These are phyloP conservation scores for Candida mesenterica DNA, from an alignment of 1,139 yeast species.

Conservation along the genomic window DNA sequence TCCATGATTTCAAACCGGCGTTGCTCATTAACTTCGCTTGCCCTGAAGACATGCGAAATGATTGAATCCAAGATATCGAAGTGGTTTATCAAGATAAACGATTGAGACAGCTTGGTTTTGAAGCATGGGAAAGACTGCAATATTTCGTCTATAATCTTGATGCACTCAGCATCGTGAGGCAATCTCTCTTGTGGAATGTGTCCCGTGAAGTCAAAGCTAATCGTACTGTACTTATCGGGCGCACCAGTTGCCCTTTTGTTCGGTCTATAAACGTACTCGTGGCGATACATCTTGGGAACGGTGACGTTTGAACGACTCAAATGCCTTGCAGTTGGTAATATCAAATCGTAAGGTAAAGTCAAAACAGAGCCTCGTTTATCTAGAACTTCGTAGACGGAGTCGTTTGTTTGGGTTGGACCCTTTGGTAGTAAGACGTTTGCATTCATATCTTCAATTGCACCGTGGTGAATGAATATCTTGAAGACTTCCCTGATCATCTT, in stretches of 20 bases:
- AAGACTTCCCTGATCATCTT: constrained; percentile 57
- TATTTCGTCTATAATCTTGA: constrained; percentile 78
- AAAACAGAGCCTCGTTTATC: constrained; percentile 85
- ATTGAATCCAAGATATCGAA: constrained; percentile 73
- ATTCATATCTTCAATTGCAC: constrained; percentile 73
- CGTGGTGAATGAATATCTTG: constrained; percentile 70
- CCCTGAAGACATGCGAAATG: constrained; percentile 64
- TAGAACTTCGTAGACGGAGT: constrained; percentile 70
- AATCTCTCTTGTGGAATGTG: constrained; percentile 41
- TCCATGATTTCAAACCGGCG: constrained; percentile 68
- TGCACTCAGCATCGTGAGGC: constrained; percentile 80
- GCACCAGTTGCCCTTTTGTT: constrained; percentile 53
- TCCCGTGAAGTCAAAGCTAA: constrained; percentile 80
- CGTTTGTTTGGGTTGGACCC: constrained; percentile 65
- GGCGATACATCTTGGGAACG: constrained; percentile 64
- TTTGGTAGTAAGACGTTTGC: constrained; percentile 67
- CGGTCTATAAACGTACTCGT: constrained; percentile 81
- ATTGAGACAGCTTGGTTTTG: constrained; percentile 41
- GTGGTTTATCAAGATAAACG: constrained; percentile 71
- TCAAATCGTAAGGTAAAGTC: constrained; percentile 84
- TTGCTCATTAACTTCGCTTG: constrained; percentile 61
- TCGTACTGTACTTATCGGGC: constrained; percentile 77
- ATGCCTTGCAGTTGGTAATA: constrained; percentile 83
- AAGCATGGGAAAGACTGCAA: constrained; percentile 64
- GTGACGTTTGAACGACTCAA: constrained; percentile 61